Evolutionary conservation across 1,284 basidiomycete species (phyloP), one percentile per base, ranked within the genome.

Genomic region (Rugosomyces carneus): DNA sequence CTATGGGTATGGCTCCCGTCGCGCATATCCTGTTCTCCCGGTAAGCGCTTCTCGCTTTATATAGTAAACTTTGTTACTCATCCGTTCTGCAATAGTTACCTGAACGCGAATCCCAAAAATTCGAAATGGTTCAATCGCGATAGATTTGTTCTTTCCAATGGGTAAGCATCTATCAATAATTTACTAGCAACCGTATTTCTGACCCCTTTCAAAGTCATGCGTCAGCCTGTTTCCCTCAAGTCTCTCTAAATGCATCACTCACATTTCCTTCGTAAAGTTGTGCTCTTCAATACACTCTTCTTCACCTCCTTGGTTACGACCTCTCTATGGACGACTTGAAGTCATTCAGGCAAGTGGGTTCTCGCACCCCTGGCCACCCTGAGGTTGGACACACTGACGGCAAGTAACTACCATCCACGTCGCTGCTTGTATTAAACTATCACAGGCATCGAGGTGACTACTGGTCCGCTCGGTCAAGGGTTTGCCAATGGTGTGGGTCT

Each of bases 391-490:
- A 93, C 65, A 93, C 92, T 18, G 89, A 93, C 56, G 93, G 93
- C 71, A 57, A 45, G 60, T 52, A 18, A 13, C 9, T 18, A 21
- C 27, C 27, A 29, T 43, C 8, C 34, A 26, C 5, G 24, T 10
- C 10, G 24, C 5, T 5, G 10, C 10, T 26, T 10, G 24, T 26
- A 26, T 26, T 10, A 10, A 26, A 10, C 10, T 26, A 18, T 24
- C 47, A 37, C 45, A 84, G 81, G 80, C 59, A 80, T 97, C 53
- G 93, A 97, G 71, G 92, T 96, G 54, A 97, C 93, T 57, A 97
- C 94, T 47, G 94, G 93, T 53, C 93, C 94, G 51, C 84, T 97
- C 27, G 93, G 93, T 41, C 93, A 97, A 69, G 92, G 92, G 61
- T 88, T 97, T 64, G 81, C 88, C 57, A 95, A 93, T 65, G 89